Evolutionary conservation across 495 filamentous ascomycete species (phyloP), one percentile per base, ranked within the genome.

Genomic region (Oleoguttula mirabilis): DNA sequence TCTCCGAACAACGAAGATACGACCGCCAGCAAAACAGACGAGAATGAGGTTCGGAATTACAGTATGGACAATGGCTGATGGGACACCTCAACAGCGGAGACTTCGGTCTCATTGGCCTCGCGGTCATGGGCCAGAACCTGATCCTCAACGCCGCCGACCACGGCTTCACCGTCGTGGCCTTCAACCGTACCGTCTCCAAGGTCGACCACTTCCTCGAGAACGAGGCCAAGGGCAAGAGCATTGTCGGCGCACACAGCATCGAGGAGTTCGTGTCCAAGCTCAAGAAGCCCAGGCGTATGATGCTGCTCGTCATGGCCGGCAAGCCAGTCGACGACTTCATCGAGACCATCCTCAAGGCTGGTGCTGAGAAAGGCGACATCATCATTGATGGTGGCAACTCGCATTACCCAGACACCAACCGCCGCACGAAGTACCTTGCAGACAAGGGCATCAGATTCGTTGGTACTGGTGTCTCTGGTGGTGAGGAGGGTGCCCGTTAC

Each of bases 361-460:
- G 82, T 62, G 71, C 88, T 38, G 85, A 93, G 65, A 65, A 78
- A 63, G 90, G 88, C 50, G 90, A 98, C 66, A 93, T 98, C 72
- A 90, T 98, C 70, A 96, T 98, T 57, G 90, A 98, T 59, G 90
- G 90, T 65, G 90, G 90, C 52, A 98, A 98, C 78, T 96, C 92
- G 36, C 90, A 98, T 70, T 98, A 80, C 78, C 90, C 90, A 58
- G 90, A 98, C 70, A 84, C 80, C 72, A 98, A 94, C 76, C 86
- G 90, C 68, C 84, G 90, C 58, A 84, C 84, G 56, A 70, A 80
- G 62, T 88, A 92, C 66, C 75, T 98, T 36, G 61, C 66, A 17
- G 59, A 60, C 57, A 98, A 98, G 79, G 80, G 84, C 50, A 84
- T 98, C 65, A 80, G 82, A 56, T 98, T 94, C 65, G 88, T 98